Percentiles rank a stretch among this genome's conserved stretches.
Conservation (phyloP, 2,329 filamentous ascomycete genomes). For the Alternaria novae-zelandiae region DNA sequence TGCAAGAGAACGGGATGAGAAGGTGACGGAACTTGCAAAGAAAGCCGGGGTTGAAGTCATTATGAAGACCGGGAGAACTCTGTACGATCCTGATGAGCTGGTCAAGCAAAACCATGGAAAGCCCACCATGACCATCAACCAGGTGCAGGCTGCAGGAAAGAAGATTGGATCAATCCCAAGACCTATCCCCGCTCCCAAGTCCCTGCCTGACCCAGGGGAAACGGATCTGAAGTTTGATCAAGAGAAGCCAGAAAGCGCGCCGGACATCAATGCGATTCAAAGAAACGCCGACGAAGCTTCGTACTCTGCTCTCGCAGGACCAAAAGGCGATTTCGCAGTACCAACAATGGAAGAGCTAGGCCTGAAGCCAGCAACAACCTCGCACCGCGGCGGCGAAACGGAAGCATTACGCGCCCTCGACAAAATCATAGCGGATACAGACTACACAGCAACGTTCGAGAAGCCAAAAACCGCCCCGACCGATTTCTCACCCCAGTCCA, state of each 20-base stretch:
- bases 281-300: conserved; percentile 62
- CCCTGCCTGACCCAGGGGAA: conserved; percentile 69
- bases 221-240: conserved; percentile 67
- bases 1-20: conserved; percentile 67
- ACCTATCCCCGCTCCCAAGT: conserved; percentile 66
- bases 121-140: conserved; percentile 76
- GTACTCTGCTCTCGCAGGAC: conserved; percentile 69
- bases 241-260: conserved; percentile 56
- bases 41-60: conserved; percentile 72
- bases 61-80: conserved; percentile 67
- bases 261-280: conserved; percentile 67
- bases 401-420: conserved; percentile 65
- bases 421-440: conserved; percentile 65
- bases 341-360: conserved; percentile 75
- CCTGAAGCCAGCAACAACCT: conserved; percentile 64
- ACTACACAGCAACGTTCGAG: conserved; percentile 75
- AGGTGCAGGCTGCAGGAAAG: conserved; percentile 65
- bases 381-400: conserved; percentile 74
- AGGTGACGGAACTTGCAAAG: conserved; percentile 65
- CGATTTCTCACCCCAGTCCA: conserved; percentile 74
- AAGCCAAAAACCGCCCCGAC: conserved; percentile 79
- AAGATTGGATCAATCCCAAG: conserved; percentile 68
- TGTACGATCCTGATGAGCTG: conserved; percentile 76
- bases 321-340: conserved; percentile 71
- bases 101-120: conserved; percentile 70